These are phyloP conservation scores for Citrus medica DNA, from an alignment of 345 rosid genomes.

Conservation along the genomic window DNA sequence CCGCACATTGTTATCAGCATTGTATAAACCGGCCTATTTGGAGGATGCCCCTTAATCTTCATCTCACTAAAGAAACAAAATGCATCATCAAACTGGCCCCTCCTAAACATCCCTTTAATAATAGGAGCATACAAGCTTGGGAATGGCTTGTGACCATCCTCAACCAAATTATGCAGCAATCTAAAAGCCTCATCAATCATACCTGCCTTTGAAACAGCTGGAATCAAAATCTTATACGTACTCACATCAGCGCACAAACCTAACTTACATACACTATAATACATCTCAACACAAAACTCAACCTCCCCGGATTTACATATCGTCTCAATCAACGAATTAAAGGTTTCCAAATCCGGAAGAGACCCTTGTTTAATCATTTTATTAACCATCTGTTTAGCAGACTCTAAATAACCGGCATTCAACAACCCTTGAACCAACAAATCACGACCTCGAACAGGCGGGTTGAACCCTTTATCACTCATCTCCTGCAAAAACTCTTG, in stretches of 20 bases:
- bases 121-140: constrained; percentile 91
- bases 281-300: constrained; percentile 69
- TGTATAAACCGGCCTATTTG: constrained; percentile 83
- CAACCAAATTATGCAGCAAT: constrained; percentile 59
- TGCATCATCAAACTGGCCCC: constrained; percentile 81
- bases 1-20: constrained; percentile 94
- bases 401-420: constrained; percentile 73
- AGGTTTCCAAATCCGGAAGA: constrained; percentile 60
- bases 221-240: constrained; percentile 76
- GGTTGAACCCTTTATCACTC: constrained; percentile 84
- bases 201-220: constrained; percentile 77
- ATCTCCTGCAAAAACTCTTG: constrained; percentile 76
- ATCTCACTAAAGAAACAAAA: constrained; percentile 84
- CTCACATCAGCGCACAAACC: constrained; percentile 66
- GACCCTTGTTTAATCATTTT: constrained; percentile 72
- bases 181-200: constrained; percentile 76
- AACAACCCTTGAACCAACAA: constrained; percentile 78
- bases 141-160: constrained; percentile 84
- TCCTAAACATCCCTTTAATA: constrained; percentile 71
- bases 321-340: constrained; percentile 63
- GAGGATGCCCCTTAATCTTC: constrained; percentile 84
- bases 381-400: constrained; percentile 73
- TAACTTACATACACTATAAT: constrained; percentile 54
- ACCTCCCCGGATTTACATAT: constrained; percentile 65
- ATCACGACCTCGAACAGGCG: constrained; percentile 85